phyloP scores from a whole-genome alignment of 2,329 filamentous ascomycete genomes.

The Uncinocarpus reesii region DNA sequence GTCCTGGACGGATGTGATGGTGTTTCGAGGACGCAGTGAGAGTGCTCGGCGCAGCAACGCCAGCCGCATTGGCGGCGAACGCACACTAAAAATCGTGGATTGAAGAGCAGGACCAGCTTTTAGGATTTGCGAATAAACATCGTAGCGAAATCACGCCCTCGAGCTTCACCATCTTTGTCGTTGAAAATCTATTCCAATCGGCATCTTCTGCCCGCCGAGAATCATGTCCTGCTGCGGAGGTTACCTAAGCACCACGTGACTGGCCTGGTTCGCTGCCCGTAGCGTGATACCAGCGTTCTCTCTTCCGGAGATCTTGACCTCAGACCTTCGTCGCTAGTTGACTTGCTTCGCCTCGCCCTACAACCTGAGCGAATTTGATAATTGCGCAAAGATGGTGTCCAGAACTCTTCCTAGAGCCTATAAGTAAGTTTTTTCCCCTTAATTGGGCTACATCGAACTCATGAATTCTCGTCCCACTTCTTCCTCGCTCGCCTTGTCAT shows the following conservation, averaged over 20 bases:
- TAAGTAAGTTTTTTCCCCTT: slow-evolving; percentile 29
- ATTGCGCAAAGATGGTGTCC: slow-evolving; percentile 31
- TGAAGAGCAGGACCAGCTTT: not conserved
- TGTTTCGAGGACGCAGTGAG: slow-evolving; percentile 1
- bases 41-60: slow-evolving; percentile 7
- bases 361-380: not conserved
- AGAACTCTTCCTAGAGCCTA: slow-evolving; percentile 36
- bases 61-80: slow-evolving; percentile 13
- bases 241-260: too few relatives aligned
- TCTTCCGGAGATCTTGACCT: slow-evolving; percentile 11
- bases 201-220: too few relatives aligned
- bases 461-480: not conserved
- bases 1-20: not conserved
- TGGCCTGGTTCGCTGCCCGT: not conserved
- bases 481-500: too few relatives aligned
- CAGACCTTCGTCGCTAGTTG: slow-evolving; percentile 21
- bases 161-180: slow-evolving; percentile 24
- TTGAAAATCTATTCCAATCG: not conserved
- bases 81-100: not conserved
- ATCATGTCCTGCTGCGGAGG: too few relatives aligned
- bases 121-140: not conserved
- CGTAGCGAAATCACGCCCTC: slow-evolving; percentile 1
- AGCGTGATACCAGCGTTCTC: slow-evolving; percentile 10
- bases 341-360: slow-evolving; percentile 18
- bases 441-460: not conserved